phyloP scores from a whole-genome alignment of 73 alveolate species.

The Breviolum minutum region DNA sequence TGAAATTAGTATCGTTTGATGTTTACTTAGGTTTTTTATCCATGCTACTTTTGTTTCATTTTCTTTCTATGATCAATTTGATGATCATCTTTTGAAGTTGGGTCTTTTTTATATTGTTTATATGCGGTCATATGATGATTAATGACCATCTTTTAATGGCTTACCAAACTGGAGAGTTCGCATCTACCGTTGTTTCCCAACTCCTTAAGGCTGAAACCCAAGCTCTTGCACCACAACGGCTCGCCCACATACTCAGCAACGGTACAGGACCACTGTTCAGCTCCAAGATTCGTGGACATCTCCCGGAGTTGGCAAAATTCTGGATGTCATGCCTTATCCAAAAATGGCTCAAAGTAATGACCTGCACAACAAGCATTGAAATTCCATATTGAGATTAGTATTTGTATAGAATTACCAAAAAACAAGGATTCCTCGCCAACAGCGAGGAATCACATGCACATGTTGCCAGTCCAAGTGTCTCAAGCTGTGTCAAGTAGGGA shows the following conservation, averaged over 20 bases:
- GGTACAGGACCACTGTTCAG: conserved; percentile 72
- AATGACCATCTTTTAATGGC: no score
- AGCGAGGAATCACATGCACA: not conserved
- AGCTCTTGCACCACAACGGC: conserved; percentile 45
- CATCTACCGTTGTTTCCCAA: not conserved
- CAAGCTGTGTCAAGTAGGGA: conserved; percentile 13
- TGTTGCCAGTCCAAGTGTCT: not conserved
- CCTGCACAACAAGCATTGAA: not conserved
- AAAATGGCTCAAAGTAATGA: not conserved
- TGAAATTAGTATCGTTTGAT: no score
- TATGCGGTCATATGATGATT: no score
- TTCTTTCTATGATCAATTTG: no score
- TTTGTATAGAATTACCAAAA: no score
- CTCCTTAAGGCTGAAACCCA: conserved; percentile 41
- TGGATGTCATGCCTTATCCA: not conserved
- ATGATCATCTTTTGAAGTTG: no score
- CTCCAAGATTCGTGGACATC: conserved; percentile 60
- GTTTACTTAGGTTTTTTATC: no score
- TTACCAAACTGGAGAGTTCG: not conserved
- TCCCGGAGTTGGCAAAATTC: not conserved
- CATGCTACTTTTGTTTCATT: no score
- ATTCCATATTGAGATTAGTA: no score
- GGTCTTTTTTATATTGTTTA: not conserved
- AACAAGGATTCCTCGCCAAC: not conserved
- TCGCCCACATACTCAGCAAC: conserved; percentile 47